Evolutionary conservation across 495 filamentous ascomycete species (phyloP).

Genomic region (Halenospora varia): DNA sequence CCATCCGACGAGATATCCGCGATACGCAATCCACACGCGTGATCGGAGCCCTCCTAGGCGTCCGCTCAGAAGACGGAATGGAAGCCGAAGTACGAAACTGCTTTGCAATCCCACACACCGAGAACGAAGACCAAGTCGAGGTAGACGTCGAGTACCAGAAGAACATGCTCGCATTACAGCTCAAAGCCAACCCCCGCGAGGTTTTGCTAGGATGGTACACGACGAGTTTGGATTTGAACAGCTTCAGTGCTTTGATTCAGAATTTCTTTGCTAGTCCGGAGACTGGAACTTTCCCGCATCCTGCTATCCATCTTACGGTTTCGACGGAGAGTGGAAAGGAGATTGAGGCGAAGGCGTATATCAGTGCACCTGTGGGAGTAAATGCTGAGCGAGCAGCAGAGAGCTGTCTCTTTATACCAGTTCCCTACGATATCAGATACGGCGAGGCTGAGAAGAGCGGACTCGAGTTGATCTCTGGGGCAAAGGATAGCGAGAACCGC

Average conservation of each 20-base stretch:
- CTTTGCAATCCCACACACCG: constrained; percentile 96
- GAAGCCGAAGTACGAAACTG: constrained; percentile 92
- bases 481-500: constrained; percentile 74
- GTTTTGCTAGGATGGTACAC: constrained; percentile 98
- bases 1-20: constrained; percentile 60
- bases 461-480: constrained; percentile 77
- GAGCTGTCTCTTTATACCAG: constrained; percentile 92
- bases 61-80: constrained; percentile 89
- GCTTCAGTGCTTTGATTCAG: constrained; percentile 95
- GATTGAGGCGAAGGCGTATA: constrained; percentile 85
- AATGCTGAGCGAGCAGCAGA: constrained; percentile 92
- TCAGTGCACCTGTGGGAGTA: constrained; percentile 90
- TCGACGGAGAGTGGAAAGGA: constrained; percentile 80
- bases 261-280: constrained; percentile 98
- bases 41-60: constrained; percentile 91
- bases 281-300: constrained; percentile 93
- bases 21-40: constrained; percentile 89
- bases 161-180: constrained; percentile 91
- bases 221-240: constrained; percentile 91
- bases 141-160: constrained; percentile 99
- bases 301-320: constrained; percentile 92
- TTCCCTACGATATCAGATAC: constrained; percentile 88
- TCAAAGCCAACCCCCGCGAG: constrained; percentile 91
- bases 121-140: constrained; percentile 97
- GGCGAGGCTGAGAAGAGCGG: constrained; percentile 90